Evolutionary conservation across 1,139 yeast species (phyloP).

Genomic region (Candida anutae): DNA sequence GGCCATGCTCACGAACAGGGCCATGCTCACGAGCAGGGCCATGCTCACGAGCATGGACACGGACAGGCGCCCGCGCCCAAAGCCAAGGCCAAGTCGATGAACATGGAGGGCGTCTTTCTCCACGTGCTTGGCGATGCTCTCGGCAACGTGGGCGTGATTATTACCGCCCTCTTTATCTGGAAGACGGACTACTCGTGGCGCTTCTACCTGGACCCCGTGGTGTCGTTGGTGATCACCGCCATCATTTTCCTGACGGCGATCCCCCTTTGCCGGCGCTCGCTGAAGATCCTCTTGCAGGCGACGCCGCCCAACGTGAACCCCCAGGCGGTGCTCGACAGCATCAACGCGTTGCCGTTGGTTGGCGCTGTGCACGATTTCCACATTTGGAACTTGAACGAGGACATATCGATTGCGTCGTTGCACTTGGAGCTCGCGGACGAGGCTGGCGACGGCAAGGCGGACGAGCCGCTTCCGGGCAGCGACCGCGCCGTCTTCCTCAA

Average conservation of each 20-base stretch:
- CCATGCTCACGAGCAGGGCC: constrained; percentile 4
- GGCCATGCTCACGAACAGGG: constrained; percentile 21
- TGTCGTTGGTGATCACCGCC: constrained; percentile 76
- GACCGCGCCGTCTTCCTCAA: constrained; percentile 45
- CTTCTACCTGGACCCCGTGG: constrained; percentile 76
- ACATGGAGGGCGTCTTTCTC: constrained; percentile 94
- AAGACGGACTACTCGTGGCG: constrained; percentile 86
- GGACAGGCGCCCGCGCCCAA: constrained; percentile 6
- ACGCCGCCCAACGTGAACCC: constrained; percentile 81
- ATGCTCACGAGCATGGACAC: constrained; percentile 9
- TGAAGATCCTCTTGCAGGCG: constrained; percentile 85
- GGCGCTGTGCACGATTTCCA: constrained; percentile 90
- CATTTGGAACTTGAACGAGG: constrained; percentile 92
- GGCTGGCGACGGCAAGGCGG: constrained; percentile 3
- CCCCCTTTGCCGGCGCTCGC: constrained; percentile 81
- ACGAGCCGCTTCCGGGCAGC: constrained; percentile 18
- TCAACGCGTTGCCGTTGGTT: constrained; percentile 62
- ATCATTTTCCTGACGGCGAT: constrained; percentile 88
- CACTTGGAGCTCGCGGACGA: constrained; percentile 68
- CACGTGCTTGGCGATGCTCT: constrained; percentile 95
- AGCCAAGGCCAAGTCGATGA: constrained; percentile 54
- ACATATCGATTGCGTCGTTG: constrained; percentile 77
- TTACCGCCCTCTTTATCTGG: constrained; percentile 89
- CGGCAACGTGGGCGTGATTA: constrained; percentile 90
- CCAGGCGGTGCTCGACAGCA: constrained; percentile 62